phyloP scores from a whole-genome alignment of 208 protist species.

The Crithidia sp. region DNA sequence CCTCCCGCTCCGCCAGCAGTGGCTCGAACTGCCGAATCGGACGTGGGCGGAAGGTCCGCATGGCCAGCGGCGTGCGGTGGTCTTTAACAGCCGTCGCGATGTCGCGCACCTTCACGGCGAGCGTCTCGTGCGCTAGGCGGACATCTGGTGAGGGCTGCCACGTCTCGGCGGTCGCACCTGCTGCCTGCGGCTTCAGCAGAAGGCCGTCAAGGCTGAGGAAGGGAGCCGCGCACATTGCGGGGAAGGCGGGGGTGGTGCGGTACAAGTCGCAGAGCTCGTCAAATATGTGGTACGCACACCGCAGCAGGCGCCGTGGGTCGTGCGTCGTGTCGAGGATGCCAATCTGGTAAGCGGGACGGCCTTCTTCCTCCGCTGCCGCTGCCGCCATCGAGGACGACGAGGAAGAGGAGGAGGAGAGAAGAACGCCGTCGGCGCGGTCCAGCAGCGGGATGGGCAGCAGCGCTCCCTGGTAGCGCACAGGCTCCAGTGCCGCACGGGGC shows the following conservation, averaged over 20 bases:
- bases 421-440: constrained; percentile 44
- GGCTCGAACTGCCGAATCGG: constrained; percentile 88
- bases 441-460: constrained; percentile 68
- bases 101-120: constrained; percentile 37
- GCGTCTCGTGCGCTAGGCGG: constrained; percentile 51
- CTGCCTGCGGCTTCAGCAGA: constrained; percentile 21
- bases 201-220: constrained; percentile 50
- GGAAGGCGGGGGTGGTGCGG: constrained; percentile 53
- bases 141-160: constrained; percentile 49
- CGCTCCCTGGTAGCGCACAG: constrained; percentile 60
- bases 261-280: constrained; percentile 52
- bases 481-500: constrained; percentile 54
- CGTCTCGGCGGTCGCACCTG: background rate
- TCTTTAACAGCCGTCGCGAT: constrained; percentile 27
- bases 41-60: constrained; percentile 85
- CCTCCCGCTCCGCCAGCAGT: constrained; percentile 60
- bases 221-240: constrained; percentile 51
- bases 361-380: background rate
- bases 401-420: constrained; percentile 24
- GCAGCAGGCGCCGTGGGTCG: constrained; percentile 43
- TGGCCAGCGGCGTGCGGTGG: constrained; percentile 75
- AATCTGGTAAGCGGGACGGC: constrained; percentile 28
- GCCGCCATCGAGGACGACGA: background rate
- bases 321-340: constrained; percentile 40
- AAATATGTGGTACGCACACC: constrained; percentile 73